Evolutionary conservation across 192 early-diverging fungal genomes (phyloP), one percentile per base, ranked within the genome.

Genomic region (Chytriomyces confervae): DNA sequence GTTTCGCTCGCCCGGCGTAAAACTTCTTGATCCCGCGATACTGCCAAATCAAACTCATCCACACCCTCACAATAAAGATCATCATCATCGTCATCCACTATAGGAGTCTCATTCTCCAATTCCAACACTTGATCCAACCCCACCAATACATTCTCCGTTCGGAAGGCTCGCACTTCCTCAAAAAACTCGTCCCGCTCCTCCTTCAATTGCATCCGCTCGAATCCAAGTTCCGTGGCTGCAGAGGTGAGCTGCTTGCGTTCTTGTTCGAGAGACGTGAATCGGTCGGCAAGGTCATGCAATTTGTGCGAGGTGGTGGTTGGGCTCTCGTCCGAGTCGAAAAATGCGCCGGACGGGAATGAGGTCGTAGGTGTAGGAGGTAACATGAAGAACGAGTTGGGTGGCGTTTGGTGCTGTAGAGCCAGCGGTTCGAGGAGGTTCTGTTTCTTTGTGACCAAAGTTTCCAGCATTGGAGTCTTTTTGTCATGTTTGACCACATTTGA

Each of bases 121-220:
- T 46, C 29, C 7, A 68, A 46, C 0, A 43, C 66, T 11, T 68
- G 36, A 46, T 68, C 66, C 45, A 68, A 16, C 29, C 44, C 66
- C 29, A 68, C 66, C 24, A 68, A 11, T 2, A 68, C 66, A 13
- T 48, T 8, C 29, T 46, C 18, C 8, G 43, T 43, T 23, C 16
- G 20, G 47, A 68, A 68, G 11, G 2, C 44, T 7, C 66, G 23
- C 66, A 68, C 66, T 23, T 68, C 66, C 23, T 68, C 66, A 27
- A 45, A 20, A 46, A 68, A 68, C 43, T 68, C 36, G 0, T 45
- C 29, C 2, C 66, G 23, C 45, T 68, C 66, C 7, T 43, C 10
- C 45, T 68, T 46, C 11, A 68, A 23, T 7, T 36, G 11, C 36
- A 36, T 13, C 7, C 44, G 23, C 24, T 18, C 13, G 10, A 9